Base-by-base conservation (phyloP, 2,329 filamentous ascomycete genomes). In the Dactylellina drechsleri region DNA sequence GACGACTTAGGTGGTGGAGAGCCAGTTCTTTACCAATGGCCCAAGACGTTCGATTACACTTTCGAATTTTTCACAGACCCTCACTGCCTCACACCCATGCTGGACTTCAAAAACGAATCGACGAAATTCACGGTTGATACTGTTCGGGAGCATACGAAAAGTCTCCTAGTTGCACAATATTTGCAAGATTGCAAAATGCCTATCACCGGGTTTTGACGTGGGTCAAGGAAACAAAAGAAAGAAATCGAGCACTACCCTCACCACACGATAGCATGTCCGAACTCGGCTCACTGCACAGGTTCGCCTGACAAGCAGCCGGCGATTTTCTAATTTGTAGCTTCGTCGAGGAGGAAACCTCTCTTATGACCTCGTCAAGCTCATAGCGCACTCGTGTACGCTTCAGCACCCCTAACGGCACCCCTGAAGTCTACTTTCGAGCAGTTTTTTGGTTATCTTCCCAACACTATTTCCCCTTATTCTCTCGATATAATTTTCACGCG, bases 61-160 rank as follows among this genome's bases (percentile, higher is more conserved):
- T 70, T 62, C 36, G 57, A 70, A 31, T 70, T 61, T n/a, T 70
- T 57, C 50, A 43, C 4, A 5, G 66, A 70, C 4, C 40, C 45
- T 3, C 41, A 50, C 8, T 70, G 66, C 18, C 13, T 56, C 0
- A 62, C 26, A 1, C 66, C 66, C 0, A 62, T 57, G 57, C n/a
- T 41, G 3, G 66, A 70, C 47, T 15, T 7, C 10, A 26, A 40
- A 3, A 47, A 36, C 2, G 16, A 36, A 0, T 40, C 57, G 16
- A 13, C 61, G 1, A 41, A 70, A 13, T 70, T 70, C 50, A 62
- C 58, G 0, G 36, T 57, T 6, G 66, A 70, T 36, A 47, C 15
- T 1, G 26, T 62, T 7, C 57, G 57, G 18, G 23, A 60, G 10
- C 57, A 60, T n/a, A 13, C 18, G 7, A 60, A 60, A 49, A 28